Evolutionary conservation across 208 protist genomes (phyloP).

Genomic region (Trypanosoma platydactyli): DNA sequence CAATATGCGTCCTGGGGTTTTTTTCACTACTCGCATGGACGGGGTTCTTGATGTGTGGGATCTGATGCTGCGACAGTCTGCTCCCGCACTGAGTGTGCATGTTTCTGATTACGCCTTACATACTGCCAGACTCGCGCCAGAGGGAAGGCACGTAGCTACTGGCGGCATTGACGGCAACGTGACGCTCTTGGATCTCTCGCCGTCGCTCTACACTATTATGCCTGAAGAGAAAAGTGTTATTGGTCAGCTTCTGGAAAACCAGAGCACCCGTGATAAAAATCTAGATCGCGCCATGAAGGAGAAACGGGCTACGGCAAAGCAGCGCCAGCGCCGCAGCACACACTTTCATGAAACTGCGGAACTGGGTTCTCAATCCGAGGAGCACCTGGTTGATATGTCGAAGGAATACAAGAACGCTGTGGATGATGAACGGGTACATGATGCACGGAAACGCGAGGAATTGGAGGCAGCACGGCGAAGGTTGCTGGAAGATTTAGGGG

Average conservation of each 20-base stretch:
- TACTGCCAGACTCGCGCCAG: conserved; percentile 72
- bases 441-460: conserved; percentile 42
- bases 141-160: conserved; percentile 86
- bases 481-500: conserved; percentile 77
- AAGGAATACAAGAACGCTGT: conserved; percentile 57
- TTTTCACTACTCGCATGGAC: conserved; percentile 96
- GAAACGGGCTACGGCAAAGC: conserved; percentile 63
- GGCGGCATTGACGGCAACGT: conserved; percentile 94
- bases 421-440: conserved; percentile 39
- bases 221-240: conserved; percentile 90
- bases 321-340: conserved; percentile 74
- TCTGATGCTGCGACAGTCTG: conserved; percentile 93
- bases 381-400: conserved; percentile 48
- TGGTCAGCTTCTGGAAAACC: conserved; percentile 91
- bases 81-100: conserved; percentile 90
- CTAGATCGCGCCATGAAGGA: conserved; percentile 88
- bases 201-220: conserved; percentile 79
- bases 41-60: conserved; percentile 96
- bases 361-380: conserved; percentile 32
- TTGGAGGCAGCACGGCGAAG: conserved; percentile 50
- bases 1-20: conserved; percentile 92
- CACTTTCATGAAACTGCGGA: conserved; percentile 40
- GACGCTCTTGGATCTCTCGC: conserved; percentile 93
- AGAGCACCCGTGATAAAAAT: conserved; percentile 93
- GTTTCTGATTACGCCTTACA: conserved; percentile 91